Base-by-base conservation (phyloP, 164 flowering plant species). In the Piper betle region DNA sequence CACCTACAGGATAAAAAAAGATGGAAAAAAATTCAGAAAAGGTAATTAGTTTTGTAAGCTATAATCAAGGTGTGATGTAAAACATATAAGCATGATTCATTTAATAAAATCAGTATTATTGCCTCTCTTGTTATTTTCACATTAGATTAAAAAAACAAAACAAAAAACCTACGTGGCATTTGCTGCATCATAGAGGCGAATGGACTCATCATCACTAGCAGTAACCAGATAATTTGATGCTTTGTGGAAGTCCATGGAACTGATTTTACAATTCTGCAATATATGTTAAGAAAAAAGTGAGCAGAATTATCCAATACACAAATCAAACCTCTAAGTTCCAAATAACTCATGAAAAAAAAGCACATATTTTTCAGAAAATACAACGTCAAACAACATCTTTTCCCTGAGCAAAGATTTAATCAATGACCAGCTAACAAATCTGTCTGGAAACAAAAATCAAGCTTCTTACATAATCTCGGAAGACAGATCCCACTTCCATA, bases 191-290 rank as follows among this genome's bases (percentile, higher is more conserved):
- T 93, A 93, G 4, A 93, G 83, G 48, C 98, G 96, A 60, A 93
- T 93, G 39, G 98, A 93, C 66, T 93, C 97, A 69, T 90, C 98
- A 65, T 90, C 98, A 84, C 97, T 90, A 6, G 98, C 97, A 52
- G 98, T 93, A 41, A 93, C 98, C 71, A 93, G 65, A 73, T 77
- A 88, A 77, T 67, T 82, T 18, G 94, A 81, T 55, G 87, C 63
- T 79, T 68, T 90, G 69, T 93, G 98, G 69, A 93, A 93, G 74
- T 93, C 98, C 94, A 93, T 79, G 4, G 98, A 93, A 72, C 92
- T 93, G 60, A 93, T 86, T 74, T 88, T 81, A 59, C 96, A 84
- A 73, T 75, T 93, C 98, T 92, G 86, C 53, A 43, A 60, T 70
- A 17, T 0, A 57, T 13, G 19, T 53, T 42, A 20, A 56, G 13